Percentiles rank a stretch among this genome's conserved stretches.
phyloP scores from a whole-genome alignment of 768 basidiomycete species.

The Bullera alba region DNA sequence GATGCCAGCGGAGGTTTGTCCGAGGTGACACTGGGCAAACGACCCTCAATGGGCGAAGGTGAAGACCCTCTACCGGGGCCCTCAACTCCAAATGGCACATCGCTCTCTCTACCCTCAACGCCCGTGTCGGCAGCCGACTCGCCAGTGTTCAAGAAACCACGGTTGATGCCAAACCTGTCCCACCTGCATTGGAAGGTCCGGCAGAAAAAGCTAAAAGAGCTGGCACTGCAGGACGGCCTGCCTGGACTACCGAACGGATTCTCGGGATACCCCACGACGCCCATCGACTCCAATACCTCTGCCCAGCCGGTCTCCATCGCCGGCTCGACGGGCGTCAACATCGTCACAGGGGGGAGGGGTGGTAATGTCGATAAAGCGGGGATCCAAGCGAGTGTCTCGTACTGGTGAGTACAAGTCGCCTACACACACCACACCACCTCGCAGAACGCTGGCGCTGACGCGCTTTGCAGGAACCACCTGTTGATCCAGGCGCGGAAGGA shows the following conservation, averaged over 20 bases:
- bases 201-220: constrained; percentile 9
- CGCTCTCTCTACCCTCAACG: neutral
- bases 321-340: constrained; percentile 7
- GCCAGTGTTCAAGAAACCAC: neutral
- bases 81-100: neutral
- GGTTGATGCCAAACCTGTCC: neutral
- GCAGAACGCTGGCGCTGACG: constrained; percentile 1
- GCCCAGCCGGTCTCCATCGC: neutral
- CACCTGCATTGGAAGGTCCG: constrained; percentile 22
- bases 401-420: constrained; percentile 29
- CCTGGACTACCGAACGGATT: neutral
- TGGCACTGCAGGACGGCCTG: neutral
- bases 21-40: neutral
- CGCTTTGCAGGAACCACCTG: constrained; percentile 37
- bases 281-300: neutral
- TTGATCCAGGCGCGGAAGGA: constrained; percentile 39
- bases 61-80: neutral
- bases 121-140: neutral
- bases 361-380: constrained; percentile 24
- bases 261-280: neutral
- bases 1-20: no score
- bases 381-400: constrained; percentile 27
- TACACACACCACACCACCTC: neutral
- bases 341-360: constrained; percentile 12
- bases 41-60: neutral